A percentile compares a stretch with the other conserved stretches of the same genome.
phyloP scores from a whole-genome alignment of 139 green algal species.

The Chlorella sorokiniana region DNA sequence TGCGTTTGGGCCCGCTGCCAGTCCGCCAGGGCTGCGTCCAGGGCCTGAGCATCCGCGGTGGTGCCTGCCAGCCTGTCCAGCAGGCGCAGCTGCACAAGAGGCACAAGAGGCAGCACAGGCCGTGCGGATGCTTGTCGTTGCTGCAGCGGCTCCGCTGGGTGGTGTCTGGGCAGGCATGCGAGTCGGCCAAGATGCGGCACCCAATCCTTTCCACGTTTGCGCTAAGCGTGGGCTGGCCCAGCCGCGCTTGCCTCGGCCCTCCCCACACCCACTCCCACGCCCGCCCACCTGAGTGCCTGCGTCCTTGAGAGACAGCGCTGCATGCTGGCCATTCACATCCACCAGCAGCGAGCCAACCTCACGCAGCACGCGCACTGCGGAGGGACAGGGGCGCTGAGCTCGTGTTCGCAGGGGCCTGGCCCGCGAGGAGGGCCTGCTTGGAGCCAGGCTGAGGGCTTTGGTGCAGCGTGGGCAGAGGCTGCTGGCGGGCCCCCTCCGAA shows the following conservation, averaged over 20 bases:
- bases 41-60: neutral
- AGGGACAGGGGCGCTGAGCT: neutral
- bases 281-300: conserved; percentile 6
- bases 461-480: too few species aligned
- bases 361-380: conserved; percentile 71
- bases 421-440: too few species aligned
- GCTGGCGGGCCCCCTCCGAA: neutral
- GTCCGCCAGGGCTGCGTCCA: conserved; percentile 7
- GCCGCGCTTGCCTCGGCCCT: too few species aligned
- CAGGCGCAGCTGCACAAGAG: conserved; percentile 59
- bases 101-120: neutral
- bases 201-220: too few species aligned
- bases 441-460: too few species aligned
- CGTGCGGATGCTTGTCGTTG: too few species aligned
- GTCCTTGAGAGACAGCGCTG: conserved; percentile 52
- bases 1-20: conserved; percentile 38
- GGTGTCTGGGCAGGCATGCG: too few species aligned
- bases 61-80: conserved; percentile 74
- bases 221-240: too few species aligned
- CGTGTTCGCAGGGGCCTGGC: neutral
- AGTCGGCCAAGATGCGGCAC: too few species aligned
- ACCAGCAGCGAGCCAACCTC: conserved; percentile 73
- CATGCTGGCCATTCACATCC: conserved; percentile 89
- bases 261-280: too few species aligned
- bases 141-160: too few species aligned